These are phyloP conservation scores for Diaporthe vexans DNA, from an alignment of 2,329 filamentous ascomycete species.

Conservation along the genomic window DNA sequence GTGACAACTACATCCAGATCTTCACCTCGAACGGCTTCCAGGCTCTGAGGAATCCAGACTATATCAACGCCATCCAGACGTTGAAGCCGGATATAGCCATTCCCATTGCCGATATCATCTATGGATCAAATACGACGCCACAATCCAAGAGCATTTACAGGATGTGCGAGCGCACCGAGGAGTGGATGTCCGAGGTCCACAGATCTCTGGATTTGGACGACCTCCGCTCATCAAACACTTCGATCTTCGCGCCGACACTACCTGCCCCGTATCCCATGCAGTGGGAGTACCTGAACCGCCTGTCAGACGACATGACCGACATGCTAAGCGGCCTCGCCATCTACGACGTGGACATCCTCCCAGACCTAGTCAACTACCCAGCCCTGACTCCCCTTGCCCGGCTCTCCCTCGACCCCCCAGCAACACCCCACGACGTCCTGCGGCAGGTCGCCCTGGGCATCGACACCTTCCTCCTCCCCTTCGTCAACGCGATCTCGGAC, in stretches of 20 bases:
- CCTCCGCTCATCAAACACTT: constrained; percentile 43
- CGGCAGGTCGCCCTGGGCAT: constrained; percentile 81
- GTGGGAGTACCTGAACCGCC: constrained; percentile 81
- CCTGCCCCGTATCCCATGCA: constrained; percentile 83
- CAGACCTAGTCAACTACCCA: constrained; percentile 70
- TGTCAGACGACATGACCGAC: constrained; percentile 74
- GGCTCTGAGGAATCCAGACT: constrained; percentile 77
- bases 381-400: constrained; percentile 75
- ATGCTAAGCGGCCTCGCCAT: constrained; percentile 79
- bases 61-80: constrained; percentile 73
- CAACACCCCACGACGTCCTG: constrained; percentile 82
- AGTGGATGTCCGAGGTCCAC: constrained; percentile 82
- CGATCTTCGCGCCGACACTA: constrained; percentile 77
- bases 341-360: constrained; percentile 79
- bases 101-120: constrained; percentile 79
- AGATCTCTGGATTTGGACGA: constrained; percentile 54
- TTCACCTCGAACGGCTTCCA: constrained; percentile 91
- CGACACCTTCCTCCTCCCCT: constrained; percentile 84
- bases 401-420: constrained; percentile 78
- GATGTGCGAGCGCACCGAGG: constrained; percentile 88
- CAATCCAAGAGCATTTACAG: constrained; percentile 81
- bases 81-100: constrained; percentile 86
- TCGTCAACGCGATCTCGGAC: constrained; percentile 82
- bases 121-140: constrained; percentile 59
- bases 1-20: constrained; percentile 78